Evolutionary conservation across 345 rosid species (phyloP), one percentile per base, ranked within the genome.

Genomic region (Gossypioides kirkii): DNA sequence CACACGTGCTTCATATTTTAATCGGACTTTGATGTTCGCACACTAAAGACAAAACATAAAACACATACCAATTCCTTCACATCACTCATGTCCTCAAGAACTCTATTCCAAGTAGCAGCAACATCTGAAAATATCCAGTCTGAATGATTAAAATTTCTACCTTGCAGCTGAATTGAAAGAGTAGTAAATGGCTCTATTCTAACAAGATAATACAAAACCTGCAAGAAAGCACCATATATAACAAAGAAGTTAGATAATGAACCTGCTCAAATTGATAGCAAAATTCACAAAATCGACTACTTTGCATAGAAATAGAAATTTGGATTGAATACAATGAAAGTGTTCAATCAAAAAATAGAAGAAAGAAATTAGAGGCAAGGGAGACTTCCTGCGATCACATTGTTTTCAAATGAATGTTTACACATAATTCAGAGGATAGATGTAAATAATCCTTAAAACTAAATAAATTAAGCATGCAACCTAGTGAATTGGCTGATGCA

Each of bases 161-260:
- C 99, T 96, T 96, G 98, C 74, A 96, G 86, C 84, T 96, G 96
- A 78, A 96, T 90, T 75, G 97, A 91, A 74, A 93, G 83, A 26
- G 99, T 90, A 71, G 97, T 93, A 80, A 93, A 96, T n/a, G 99
- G 99, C 70, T 96, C 99, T 60, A 89, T 85, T 86, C 99, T 85
- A 74, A 84, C 87, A 83, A 93, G 97, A 87, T 93, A 96, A 84
- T 96, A 88, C 73, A 96, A 77, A 43, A 96, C 97, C 99, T 96
- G 90, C 62, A 32, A 75, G 77, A 76, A 79, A 69, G 75, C 45
- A 64, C 43, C 70, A 79, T 17, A 60, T 26, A 6, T 32, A 12
- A 32, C 7, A 78, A 43, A 64, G 18, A 60, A 78, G 76, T 66
- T 46, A 69, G 22, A 69, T 25, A 65, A 58, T 75, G 38, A 42